A percentile compares a stretch with the other conserved stretches of the same genome.
phyloP scores from a whole-genome alignment of 2,329 filamentous ascomycete genomes.

The Epichloe sibirici region DNA sequence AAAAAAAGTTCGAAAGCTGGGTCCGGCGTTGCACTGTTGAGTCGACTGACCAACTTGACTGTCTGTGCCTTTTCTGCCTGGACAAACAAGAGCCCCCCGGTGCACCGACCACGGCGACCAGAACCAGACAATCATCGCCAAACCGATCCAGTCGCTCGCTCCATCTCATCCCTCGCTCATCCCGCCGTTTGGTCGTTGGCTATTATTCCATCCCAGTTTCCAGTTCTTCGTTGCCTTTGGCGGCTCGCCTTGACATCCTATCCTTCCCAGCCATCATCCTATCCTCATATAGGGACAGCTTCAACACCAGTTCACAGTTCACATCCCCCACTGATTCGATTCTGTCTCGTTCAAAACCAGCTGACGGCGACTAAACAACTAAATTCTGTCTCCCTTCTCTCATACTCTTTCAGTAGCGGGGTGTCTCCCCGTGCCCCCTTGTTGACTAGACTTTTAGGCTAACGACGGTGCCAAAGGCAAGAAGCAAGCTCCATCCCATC shows the following conservation, averaged over 20 bases:
- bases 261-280: neutral
- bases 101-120: neutral
- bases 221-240: neutral
- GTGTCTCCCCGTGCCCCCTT: slow-evolving; percentile 1
- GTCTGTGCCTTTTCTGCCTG: no score
- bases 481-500: slow-evolving; percentile 3
- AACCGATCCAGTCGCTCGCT: neutral
- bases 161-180: neutral
- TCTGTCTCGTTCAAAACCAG: neutral
- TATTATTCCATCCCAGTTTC: neutral
- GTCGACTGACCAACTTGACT: no score
- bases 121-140: slow-evolving; percentile 1
- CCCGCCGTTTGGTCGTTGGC: neutral
- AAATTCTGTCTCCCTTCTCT: slow-evolving; percentile 3
- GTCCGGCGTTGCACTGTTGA: neutral
- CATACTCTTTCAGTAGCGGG: neutral
- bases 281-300: neutral
- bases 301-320: neutral
- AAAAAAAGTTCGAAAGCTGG: neutral
- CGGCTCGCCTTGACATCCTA: neutral
- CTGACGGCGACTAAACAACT: neutral
- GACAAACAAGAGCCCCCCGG: neutral
- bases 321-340: neutral
- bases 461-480: neutral
- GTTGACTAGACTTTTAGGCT: slow-evolving; percentile 4